These are phyloP conservation scores for Leptomonas seymouri DNA, from an alignment of 208 protist genomes.

Conservation along the genomic window DNA sequence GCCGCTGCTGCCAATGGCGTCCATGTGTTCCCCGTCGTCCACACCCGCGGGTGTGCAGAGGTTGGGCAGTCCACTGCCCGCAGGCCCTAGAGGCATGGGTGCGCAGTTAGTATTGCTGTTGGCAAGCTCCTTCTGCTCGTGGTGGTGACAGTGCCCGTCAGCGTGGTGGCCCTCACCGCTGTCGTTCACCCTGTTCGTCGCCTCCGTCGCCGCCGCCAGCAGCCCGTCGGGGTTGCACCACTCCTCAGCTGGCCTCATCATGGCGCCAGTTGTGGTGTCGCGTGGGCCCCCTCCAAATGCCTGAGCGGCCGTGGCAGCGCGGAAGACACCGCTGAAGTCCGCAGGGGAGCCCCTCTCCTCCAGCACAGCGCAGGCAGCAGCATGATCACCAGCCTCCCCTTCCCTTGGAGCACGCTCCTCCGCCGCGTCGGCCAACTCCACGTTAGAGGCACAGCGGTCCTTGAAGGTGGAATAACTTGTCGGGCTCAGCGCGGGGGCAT, in stretches of 20 bases:
- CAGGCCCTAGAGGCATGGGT: not conserved
- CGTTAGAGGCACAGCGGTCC: not conserved
- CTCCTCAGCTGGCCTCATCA: not conserved
- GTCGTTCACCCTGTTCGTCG: not conserved
- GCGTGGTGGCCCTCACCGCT: not conserved
- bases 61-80: not conserved
- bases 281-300: constrained; percentile 5
- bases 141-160: not conserved
- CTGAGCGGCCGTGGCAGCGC: constrained; percentile 5
- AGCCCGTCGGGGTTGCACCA: not conserved
- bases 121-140: not conserved
- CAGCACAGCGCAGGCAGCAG: not conserved
- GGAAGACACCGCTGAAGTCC: constrained; percentile 1
- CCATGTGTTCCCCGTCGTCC: not conserved
- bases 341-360: constrained; percentile 2
- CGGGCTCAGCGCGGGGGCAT: constrained; percentile 4
- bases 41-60: not conserved
- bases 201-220: not conserved
- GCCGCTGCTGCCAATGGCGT: not conserved
- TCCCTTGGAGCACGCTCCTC: not conserved
- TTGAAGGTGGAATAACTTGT: not conserved
- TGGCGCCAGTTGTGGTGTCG: constrained; percentile 8
- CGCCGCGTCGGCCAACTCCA: not conserved
- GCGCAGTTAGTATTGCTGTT: not conserved
- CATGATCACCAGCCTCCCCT: constrained; percentile 3